These are phyloP conservation scores for Populus tremula DNA, from an alignment of 345 rosid genomes.

Conservation along the genomic window DNA sequence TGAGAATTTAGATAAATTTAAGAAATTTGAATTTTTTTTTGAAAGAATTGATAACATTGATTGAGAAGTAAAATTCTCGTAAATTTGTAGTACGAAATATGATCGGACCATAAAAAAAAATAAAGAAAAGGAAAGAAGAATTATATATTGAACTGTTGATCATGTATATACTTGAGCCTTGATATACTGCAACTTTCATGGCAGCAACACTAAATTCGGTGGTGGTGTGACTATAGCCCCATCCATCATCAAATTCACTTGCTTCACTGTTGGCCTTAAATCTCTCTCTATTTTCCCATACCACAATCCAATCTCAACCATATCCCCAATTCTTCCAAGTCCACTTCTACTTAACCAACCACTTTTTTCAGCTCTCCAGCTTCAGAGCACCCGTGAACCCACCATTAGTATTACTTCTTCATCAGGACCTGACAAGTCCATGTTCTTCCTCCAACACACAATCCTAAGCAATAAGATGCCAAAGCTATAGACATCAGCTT, in stretches of 20 bases:
- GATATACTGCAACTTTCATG: neutral
- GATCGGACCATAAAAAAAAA: too few species aligned
- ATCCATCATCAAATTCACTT: constrained; percentile 9
- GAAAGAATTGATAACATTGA: too few species aligned
- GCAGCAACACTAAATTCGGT: neutral
- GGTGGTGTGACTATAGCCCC: neutral
- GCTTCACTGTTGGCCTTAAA: neutral
- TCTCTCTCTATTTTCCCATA: neutral
- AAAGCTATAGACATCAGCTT: constrained; percentile 24
- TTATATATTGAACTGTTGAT: neutral
- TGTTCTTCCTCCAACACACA: constrained; percentile 6
- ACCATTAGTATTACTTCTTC: constrained; percentile 10
- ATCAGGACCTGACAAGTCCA: neutral
- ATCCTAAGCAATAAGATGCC: constrained; percentile 15
- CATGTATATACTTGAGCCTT: neutral
- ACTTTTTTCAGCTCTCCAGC: constrained; percentile 18
- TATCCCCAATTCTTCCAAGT: neutral
- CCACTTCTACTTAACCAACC: neutral
- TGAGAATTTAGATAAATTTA: too few species aligned
- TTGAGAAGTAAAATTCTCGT: too few species aligned
- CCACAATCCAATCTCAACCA: constrained; percentile 1
- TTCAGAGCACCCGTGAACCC: constrained; percentile 20
- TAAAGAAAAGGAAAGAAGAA: neutral
- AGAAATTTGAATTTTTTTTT: too few species aligned
- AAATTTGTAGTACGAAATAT: too few species aligned